Base-by-base conservation (phyloP, 2,329 filamentous ascomycete genomes). In the Colletotrichum aenigma region DNA sequence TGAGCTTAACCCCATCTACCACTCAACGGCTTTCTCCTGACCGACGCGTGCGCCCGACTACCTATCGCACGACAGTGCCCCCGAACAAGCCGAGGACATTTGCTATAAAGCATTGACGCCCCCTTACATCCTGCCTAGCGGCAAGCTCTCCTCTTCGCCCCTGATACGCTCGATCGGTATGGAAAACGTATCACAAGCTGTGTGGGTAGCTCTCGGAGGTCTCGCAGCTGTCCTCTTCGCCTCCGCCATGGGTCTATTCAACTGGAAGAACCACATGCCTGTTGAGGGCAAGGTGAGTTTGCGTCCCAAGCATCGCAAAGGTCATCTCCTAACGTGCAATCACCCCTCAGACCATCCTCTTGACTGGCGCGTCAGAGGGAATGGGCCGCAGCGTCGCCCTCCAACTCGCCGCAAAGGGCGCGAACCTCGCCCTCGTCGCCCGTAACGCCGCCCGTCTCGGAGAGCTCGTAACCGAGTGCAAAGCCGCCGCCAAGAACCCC, bases 351-450 rank as follows among this genome's bases (percentile, higher is more conserved):
- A 98, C 96, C 3, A 89, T 97, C 68, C 88, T 98, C 71, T 88
- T 99, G 68, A 99, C 97, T 1, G 97, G 97, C 62, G 96, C 93
- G 36, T 98, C 97, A 1, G 95, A 98, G 82, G 97, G 97, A 74
- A 95, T 98, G 94, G 97, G 97, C 75, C 92, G 93, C 79, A 92
- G 92, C 67, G 91, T 93, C 24, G 96, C 93, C 7, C 89, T 91
- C 67, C 89, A 96, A 78, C 91, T 99, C 60, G 91, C 96, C 4
- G 87, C 90, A 66, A 96, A 96, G 84, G 97, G 97, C 62, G 96
- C 97, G 75, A 95, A 96, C 84, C 84, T 99, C 71, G 91, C 98
- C 77, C 92, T 98, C 78, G 93, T 98, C 66, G 93, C 96, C 16
- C 94, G 97, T 70, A 95, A 93, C 78, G 87, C 91, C 15, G 86